Evolutionary conservation across 2,329 filamentous ascomycete genomes (phyloP).

Genomic region (Ophioceras dolichostomum): DNA sequence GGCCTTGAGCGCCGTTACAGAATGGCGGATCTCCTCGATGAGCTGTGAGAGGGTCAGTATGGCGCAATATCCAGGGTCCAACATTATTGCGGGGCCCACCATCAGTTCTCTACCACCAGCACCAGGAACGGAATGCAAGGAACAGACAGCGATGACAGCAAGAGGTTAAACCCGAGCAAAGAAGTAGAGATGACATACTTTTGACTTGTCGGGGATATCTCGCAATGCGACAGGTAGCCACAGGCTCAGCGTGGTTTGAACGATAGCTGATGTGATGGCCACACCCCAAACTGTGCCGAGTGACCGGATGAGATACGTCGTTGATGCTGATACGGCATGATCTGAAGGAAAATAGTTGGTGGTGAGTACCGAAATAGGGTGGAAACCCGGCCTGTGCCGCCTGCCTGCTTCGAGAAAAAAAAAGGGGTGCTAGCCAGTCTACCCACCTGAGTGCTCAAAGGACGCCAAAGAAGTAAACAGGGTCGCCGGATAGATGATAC

Average conservation of each 20-base stretch:
- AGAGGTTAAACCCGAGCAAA: constrained; percentile 5
- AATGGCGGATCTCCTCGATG: constrained; percentile 50
- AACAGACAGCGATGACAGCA: constrained; percentile 13
- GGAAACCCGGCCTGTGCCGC: too few relatives aligned
- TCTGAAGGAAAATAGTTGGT: not conserved
- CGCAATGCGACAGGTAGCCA: constrained; percentile 39
- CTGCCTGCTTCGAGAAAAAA: not conserved
- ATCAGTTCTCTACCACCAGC: not conserved
- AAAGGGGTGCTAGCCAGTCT: not conserved
- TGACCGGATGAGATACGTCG: constrained; percentile 49
- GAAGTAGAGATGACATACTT: constrained; percentile 26
- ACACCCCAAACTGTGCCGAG: constrained; percentile 54
- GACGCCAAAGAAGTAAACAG: constrained; percentile 51
- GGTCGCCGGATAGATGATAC: constrained; percentile 44
- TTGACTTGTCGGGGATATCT: constrained; percentile 43
- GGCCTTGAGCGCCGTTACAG: constrained; percentile 39
- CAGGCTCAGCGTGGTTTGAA: constrained; percentile 47
- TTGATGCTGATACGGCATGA: constrained; percentile 4
- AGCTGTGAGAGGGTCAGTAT: constrained; percentile 28
- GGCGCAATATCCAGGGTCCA: too few relatives aligned
- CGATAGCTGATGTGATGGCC: constrained; percentile 47
- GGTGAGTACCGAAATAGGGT: too few relatives aligned
- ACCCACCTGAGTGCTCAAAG: constrained; percentile 46
- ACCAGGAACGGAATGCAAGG: too few relatives aligned
- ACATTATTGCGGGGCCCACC: too few relatives aligned